Evolutionary conservation across 228 moss, liverwort and hornwort species (phyloP).

Genomic region (Sphagnum fallax): DNA sequence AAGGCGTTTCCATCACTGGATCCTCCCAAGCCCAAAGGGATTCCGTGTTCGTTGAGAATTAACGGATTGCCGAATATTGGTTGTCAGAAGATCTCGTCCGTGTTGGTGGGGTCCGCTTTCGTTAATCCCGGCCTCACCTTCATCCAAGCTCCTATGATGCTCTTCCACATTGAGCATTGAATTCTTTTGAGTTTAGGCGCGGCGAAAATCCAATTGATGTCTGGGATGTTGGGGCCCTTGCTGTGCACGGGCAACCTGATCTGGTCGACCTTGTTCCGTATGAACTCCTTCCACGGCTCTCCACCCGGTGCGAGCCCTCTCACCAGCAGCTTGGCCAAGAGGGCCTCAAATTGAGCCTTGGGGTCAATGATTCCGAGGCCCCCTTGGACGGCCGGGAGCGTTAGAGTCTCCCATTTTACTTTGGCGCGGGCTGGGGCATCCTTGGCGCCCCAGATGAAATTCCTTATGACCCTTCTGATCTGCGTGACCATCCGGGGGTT

Average conservation of each 20-base stretch:
- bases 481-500: not conserved
- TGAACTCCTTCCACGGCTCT: too few relatives aligned
- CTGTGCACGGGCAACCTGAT: not conserved
- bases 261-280: not conserved
- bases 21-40: not conserved
- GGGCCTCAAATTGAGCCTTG: too few relatives aligned
- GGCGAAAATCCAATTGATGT: accelerated
- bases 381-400: too few relatives aligned
- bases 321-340: too few relatives aligned
- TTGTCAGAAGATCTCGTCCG: not conserved
- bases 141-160: not conserved
- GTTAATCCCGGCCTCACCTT: not conserved
- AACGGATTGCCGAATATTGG: not conserved
- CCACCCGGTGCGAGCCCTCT: too few relatives aligned
- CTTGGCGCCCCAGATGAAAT: not conserved
- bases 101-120: accelerated
- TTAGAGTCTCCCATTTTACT: too few relatives aligned
- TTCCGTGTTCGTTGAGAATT: not conserved
- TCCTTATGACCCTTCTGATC: not conserved
- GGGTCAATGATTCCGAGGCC: too few relatives aligned
- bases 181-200: not conserved
- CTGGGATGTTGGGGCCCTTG: accelerated
- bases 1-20: accelerated
- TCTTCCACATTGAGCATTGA: not conserved
- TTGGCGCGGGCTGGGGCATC: too few relatives aligned